phyloP scores from a whole-genome alignment of 2,329 filamentous ascomycete genomes.

The Fusarium proliferatum region DNA sequence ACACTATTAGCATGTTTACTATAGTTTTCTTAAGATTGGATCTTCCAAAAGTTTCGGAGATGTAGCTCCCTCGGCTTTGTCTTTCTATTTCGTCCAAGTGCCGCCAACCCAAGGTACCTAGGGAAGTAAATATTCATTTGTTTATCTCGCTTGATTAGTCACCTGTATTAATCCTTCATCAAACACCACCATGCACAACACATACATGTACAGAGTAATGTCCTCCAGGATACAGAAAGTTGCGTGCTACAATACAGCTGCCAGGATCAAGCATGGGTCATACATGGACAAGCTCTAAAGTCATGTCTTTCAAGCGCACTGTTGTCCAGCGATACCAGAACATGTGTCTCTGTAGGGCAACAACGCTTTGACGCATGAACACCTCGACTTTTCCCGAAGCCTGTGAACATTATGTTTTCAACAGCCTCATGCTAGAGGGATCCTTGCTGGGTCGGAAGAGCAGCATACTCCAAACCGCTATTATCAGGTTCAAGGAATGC shows the following conservation, averaged over 20 bases:
- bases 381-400: not conserved
- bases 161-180: not conserved
- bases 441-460: constrained; percentile 7
- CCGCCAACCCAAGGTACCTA: not conserved
- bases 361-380: not conserved
- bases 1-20: not conserved
- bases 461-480: not conserved
- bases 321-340: not conserved
- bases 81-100: not conserved
- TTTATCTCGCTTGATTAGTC: constrained; percentile 6
- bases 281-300: not conserved
- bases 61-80: not conserved
- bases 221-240: not conserved
- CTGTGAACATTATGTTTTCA: not conserved
- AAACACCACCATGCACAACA: not conserved
- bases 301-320: not conserved
- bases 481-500: constrained; percentile 21
- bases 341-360: not conserved
- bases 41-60: not conserved
- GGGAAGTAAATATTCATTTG: not conserved
- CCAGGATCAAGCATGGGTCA: not conserved
- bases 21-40: constrained; percentile 4
- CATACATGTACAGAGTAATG: not conserved
- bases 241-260: not conserved
- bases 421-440: not conserved